Conservation (phyloP, 441 rosid genomes). For the Populus trichocarpa region DNA sequence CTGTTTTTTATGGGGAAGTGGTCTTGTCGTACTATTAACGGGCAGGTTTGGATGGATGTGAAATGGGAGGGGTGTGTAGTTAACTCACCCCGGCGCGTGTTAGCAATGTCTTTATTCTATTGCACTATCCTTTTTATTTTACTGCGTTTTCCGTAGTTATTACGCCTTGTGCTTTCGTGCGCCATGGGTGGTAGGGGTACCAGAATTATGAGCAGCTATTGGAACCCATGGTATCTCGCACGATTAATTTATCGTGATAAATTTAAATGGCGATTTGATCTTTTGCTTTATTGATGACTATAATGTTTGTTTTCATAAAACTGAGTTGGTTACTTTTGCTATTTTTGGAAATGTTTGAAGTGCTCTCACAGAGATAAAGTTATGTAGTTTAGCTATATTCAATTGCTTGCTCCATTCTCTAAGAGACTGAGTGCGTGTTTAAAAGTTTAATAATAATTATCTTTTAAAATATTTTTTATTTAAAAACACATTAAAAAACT, state of each 20-base stretch:
- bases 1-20: constrained; percentile 62
- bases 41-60: constrained; percentile 42
- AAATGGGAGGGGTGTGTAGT: constrained; percentile 23
- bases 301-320: not conserved
- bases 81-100: constrained; percentile 23
- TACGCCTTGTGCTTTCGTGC: constrained; percentile 17
- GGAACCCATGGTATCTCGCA: constrained; percentile 4
- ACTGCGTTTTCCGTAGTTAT: not conserved
- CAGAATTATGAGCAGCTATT: not conserved
- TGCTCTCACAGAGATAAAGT: not conserved
- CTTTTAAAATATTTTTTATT: too few species aligned
- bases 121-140: not conserved
- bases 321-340: not conserved
- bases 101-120: constrained; percentile 2
- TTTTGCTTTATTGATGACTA: not conserved
- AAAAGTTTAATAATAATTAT: too few species aligned
- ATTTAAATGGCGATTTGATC: not conserved
- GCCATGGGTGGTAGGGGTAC: constrained; percentile 18
- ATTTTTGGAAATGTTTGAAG: not conserved
- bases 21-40: constrained; percentile 61
- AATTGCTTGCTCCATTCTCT: not conserved
- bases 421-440: not conserved
- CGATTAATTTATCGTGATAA: not conserved
- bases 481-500: too few species aligned
- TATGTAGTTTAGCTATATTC: not conserved